These are phyloP conservation scores for Solanum commersonii DNA, from an alignment of 257 asterid species.

Conservation along the genomic window DNA sequence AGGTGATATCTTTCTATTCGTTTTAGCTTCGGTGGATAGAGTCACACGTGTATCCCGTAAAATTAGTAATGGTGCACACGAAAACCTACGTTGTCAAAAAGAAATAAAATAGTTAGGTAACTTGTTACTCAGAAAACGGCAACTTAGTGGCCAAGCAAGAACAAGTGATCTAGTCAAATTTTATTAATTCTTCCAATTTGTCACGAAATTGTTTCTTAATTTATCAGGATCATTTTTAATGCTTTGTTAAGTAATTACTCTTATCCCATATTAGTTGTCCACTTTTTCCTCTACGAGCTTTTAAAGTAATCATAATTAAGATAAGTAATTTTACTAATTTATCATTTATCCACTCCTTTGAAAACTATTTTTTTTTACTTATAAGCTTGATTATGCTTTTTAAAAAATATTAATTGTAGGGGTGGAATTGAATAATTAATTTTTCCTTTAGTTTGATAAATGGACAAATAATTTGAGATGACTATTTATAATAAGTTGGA, in stretches of 20 bases:
- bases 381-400: neutral
- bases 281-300: neutral
- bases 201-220: neutral
- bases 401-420: neutral
- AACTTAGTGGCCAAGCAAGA: neutral
- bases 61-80: neutral
- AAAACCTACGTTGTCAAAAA: neutral
- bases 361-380: neutral
- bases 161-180: neutral
- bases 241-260: neutral
- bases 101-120: neutral
- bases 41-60: too few species aligned
- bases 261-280: neutral
- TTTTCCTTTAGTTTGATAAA: neutral
- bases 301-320: neutral
- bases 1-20: neutral
- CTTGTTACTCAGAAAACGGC: neutral
- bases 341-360: neutral
- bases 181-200: neutral
- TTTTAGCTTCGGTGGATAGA: neutral
- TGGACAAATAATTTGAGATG: neutral
- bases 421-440: neutral
- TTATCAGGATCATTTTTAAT: neutral
- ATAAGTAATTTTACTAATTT: neutral
- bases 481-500: neutral